Evolutionary conservation across 176 grass and related monocot genomes (phyloP), one percentile per base, ranked within the genome.

Genomic region (Alloteropsis semialata): DNA sequence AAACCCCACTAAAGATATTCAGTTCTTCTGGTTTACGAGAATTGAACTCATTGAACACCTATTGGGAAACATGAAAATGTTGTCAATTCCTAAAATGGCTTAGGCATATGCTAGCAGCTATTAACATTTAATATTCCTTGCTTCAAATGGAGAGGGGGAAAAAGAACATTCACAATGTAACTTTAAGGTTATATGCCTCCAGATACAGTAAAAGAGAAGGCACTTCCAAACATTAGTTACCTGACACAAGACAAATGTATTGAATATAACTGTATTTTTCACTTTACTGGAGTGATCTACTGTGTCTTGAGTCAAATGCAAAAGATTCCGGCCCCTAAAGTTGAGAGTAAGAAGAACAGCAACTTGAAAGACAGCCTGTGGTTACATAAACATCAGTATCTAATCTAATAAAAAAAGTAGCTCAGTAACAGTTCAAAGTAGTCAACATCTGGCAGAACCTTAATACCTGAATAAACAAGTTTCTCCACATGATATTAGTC

Each of bases 401-500:
- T 27, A 54, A 38, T 43, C n/a, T n/a, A n/a, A n/a, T n/a, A n/a
- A 32, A 41, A 78, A n/a, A 64, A 38, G 37, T 42, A 72, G 15
- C 0, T 15, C 16, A 74, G 53, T 76, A 28, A 58, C 44, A 82
- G 64, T 38, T 60, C 22, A 50, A 28, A 71, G 69, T 83, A 22
- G 19, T 69, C 1, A 81, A 64, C 36, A 59, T 81, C 13, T 76
- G 37, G 69, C 24, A 65, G 72, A 15, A 72, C 21, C 9, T 25
- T 49, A 65, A 71, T 90, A 98, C 96, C 91, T 98, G 96, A 86
- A 98, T 73, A 48, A 89, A 57, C 57, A 98, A 83, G 88, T 98
- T 98, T 86, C 96, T 93, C 96, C 96, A 98, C 93, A 98, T 98
- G 67, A 98, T 88, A 82, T 98, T 98, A 72, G 93, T 92, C 73